phyloP scores from a whole-genome alignment of 768 basidiomycete genomes.

The Suillus cothurnatus region DNA sequence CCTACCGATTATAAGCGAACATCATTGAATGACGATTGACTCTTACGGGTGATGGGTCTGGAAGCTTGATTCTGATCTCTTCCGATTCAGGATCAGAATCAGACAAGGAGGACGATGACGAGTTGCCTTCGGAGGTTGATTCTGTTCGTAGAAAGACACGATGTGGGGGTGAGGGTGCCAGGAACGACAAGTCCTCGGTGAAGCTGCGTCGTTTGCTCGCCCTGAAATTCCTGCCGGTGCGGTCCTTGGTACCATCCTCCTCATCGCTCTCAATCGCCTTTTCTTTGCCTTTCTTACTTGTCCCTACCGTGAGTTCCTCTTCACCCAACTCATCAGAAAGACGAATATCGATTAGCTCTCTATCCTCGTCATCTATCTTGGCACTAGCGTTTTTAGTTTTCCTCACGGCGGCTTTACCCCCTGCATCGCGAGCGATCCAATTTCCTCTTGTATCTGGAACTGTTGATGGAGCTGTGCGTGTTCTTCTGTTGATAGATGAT shows the following conservation, averaged over 20 bases:
- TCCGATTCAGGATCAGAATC: slow-evolving; percentile 11
- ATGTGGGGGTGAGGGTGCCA: slow-evolving; percentile 37
- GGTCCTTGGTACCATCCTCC: slow-evolving; percentile 14
- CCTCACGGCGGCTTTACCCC: slow-evolving; percentile 47
- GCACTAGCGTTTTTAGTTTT: slow-evolving; percentile 31
- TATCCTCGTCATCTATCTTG: slow-evolving; percentile 26
- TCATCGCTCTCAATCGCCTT: slow-evolving; percentile 19
- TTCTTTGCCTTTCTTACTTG: slow-evolving; percentile 28
- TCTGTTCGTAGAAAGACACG: slow-evolving; percentile 14
- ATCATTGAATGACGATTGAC: not conserved
- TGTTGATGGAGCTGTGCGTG: slow-evolving; percentile 37
- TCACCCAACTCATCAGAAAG: slow-evolving; percentile 20
- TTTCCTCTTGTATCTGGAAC: slow-evolving; percentile 54
- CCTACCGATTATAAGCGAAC: slow-evolving; percentile 38
- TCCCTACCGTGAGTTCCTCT: slow-evolving; percentile 18
- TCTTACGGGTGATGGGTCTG: slow-evolving; percentile 56
- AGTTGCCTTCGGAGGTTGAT: not conserved
- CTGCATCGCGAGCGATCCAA: slow-evolving; percentile 70
- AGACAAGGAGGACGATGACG: not conserved
- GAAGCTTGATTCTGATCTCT: slow-evolving; percentile 21
- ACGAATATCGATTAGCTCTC: slow-evolving; percentile 21
- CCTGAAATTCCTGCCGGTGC: slow-evolving; percentile 21
- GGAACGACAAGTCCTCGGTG: slow-evolving; percentile 53
- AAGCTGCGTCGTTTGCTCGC: slow-evolving; percentile 50
- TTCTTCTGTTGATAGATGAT: slow-evolving; percentile 36